These are phyloP conservation scores for Boletus reticuloceps DNA, from an alignment of 768 basidiomycete species.

Conservation along the genomic window DNA sequence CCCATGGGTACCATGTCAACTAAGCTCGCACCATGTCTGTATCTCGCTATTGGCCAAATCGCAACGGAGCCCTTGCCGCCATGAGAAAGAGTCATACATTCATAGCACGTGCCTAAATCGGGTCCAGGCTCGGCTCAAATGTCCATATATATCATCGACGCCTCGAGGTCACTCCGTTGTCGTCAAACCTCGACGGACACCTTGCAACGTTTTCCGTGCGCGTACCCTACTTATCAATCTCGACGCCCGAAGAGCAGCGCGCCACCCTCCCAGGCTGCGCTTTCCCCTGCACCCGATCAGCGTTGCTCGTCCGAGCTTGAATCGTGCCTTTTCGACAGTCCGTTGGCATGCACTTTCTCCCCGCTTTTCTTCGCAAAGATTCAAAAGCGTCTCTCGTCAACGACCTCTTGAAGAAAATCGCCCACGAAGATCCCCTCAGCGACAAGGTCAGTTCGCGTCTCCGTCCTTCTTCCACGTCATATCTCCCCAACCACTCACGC, in stretches of 20 bases:
- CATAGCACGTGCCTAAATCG: constrained; percentile 1
- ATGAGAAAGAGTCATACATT: background rate
- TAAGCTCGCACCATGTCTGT: too few relatives aligned
- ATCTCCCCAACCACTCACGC: background rate
- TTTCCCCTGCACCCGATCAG: constrained; percentile 8
- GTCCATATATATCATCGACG: constrained; percentile 11
- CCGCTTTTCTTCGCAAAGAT: constrained; percentile 27
- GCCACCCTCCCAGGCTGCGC: constrained; percentile 7
- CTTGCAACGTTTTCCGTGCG: constrained; percentile 13
- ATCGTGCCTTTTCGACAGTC: background rate
- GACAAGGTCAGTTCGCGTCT: constrained; percentile 20
- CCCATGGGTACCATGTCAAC: too few relatives aligned
- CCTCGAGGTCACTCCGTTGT: constrained; percentile 15
- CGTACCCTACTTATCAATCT: constrained; percentile 3
- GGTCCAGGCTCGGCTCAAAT: background rate
- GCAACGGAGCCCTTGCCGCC: background rate
- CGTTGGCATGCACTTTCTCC: constrained; percentile 25
- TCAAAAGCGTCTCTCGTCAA: constrained; percentile 21
- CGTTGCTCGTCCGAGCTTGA: background rate
- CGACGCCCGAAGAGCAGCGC: constrained; percentile 13
- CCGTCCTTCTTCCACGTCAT: background rate
- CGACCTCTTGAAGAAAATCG: constrained; percentile 23
- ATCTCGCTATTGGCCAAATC: too few relatives aligned
- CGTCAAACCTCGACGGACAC: constrained; percentile 7
- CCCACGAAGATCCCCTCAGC: constrained; percentile 17